Evolutionary conservation across 176 grass and related monocot genomes (phyloP), one percentile per base, ranked within the genome.

Genomic region (Carex littledalei): DNA sequence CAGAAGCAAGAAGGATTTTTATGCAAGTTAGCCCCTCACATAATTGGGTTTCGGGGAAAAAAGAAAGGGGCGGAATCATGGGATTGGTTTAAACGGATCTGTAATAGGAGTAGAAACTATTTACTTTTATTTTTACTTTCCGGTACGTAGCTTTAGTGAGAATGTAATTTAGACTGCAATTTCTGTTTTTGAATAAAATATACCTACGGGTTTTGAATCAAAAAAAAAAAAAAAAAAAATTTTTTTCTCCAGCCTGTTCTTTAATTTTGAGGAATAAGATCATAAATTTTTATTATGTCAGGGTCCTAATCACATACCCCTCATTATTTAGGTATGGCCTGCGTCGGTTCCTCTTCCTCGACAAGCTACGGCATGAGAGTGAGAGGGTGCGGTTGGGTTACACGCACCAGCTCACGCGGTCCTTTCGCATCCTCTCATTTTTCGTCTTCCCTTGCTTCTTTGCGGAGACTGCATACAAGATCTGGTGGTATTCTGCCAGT

Each of bases 371-470:
- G 2, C 50, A 31, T 79, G 94, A 91, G 78, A 88, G 78, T 84
- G 91, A 92, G 54, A 85, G 91, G 55, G 93, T 98, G 56, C 1
- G 76, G 76, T 24, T 43, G 76, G 73, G 82, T 75, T 98, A 98
- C 93, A 93, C 88, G 0, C 88, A 88, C 0, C 89, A 92, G 83
- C 91, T 98, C 45, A 34, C 84, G 22, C 82, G 90, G 72, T 98
- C 95, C 63, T 92, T 91, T 84, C 95, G 91, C 86, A 89, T 94
- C 64, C 93, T 98, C 13, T 87, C 95, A 2, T 86, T 62, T 21
- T 92, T 98, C 83, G 91, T 94, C 39, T 81, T 87, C 53, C 95
- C 95, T 9, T 93, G 91, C 88, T 95, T 95, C 85, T 87, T 86
- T 47, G 91, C 91, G 3, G 95, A 98, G 92, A 84, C 81, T 0